Percentiles rank a stretch among this genome's conserved stretches.
These are phyloP conservation scores for Boletus patriciae DNA, from an alignment of 768 basidiomycete genomes.

Conservation along the genomic window DNA sequence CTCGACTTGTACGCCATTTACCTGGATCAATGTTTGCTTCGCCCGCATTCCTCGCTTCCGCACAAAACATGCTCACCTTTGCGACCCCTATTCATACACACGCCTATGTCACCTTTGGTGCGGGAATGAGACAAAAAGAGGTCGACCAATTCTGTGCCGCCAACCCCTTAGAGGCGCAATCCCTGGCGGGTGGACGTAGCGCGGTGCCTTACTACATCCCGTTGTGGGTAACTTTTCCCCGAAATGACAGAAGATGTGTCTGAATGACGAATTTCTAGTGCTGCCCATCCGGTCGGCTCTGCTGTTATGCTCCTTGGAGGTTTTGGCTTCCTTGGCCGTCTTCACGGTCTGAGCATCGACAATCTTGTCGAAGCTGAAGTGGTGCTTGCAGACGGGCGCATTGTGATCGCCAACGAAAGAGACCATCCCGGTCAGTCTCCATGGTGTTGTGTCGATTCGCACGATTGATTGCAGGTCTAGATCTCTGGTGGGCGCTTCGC, in stretches of 20 bases:
- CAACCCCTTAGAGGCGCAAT: slow-evolving; percentile 61
- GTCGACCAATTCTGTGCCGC: slow-evolving; percentile 74
- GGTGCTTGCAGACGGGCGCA: slow-evolving; percentile 87
- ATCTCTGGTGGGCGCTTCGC: slow-evolving; percentile 86
- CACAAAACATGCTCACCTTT: slow-evolving; percentile 44
- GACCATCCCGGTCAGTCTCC: slow-evolving; percentile 60
- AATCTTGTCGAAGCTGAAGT: slow-evolving; percentile 90
- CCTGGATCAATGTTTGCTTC: slow-evolving; percentile 38
- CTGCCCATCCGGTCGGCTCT: slow-evolving; percentile 78
- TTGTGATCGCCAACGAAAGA: slow-evolving; percentile 72
- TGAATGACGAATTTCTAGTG: slow-evolving; percentile 40
- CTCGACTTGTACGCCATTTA: slow-evolving; percentile 21
- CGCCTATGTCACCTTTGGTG: slow-evolving; percentile 84
- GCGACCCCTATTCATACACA: slow-evolving; percentile 64
- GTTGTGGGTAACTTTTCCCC: slow-evolving; percentile 48
- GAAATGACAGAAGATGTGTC: neutral
- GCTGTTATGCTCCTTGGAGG: slow-evolving; percentile 83
- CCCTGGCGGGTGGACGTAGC: slow-evolving; percentile 48
- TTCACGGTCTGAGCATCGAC: slow-evolving; percentile 86
- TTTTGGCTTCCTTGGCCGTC: slow-evolving; percentile 83
- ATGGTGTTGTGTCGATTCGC: neutral
- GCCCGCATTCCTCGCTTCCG: slow-evolving; percentile 35
- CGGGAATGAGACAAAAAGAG: slow-evolving; percentile 82
- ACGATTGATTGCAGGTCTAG: slow-evolving; percentile 37
- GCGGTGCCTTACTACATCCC: slow-evolving; percentile 79